These are phyloP conservation scores for Alternaria alternata DNA, from an alignment of 2,329 filamentous ascomycete genomes.

Conservation along the genomic window DNA sequence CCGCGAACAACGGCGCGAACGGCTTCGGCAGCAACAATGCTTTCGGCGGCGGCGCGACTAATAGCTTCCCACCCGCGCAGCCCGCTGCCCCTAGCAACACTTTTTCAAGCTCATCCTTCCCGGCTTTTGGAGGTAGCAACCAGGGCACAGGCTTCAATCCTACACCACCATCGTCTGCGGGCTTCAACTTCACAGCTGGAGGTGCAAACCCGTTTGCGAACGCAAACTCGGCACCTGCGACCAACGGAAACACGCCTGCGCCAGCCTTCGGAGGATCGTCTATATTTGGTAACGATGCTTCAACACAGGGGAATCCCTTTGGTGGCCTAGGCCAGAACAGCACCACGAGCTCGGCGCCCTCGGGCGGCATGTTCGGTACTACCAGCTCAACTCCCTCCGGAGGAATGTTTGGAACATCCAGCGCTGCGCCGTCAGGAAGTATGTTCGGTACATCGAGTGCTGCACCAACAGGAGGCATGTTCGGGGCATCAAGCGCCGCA, in stretches of 20 bases:
- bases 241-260: constrained; percentile 31
- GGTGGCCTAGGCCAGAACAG: constrained; percentile 29
- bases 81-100: constrained; percentile 31
- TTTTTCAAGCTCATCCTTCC: constrained; percentile 44
- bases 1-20: constrained; percentile 18
- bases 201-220: constrained; percentile 35
- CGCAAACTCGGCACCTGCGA: constrained; percentile 23
- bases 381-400: constrained; percentile 7
- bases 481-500: constrained; percentile 1
- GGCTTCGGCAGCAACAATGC: constrained; percentile 20
- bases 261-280: constrained; percentile 29
- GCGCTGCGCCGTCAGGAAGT: constrained; percentile 16
- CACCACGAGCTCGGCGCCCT: constrained; percentile 9
- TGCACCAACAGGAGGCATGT: constrained; percentile 5
- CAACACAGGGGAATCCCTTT: constrained; percentile 31
- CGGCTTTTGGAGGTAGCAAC: constrained; percentile 38
- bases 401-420: constrained; percentile 10
- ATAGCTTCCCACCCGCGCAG: constrained; percentile 45
- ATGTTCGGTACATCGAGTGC: constrained; percentile 16
- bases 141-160: constrained; percentile 35
- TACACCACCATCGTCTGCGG: constrained; percentile 29
- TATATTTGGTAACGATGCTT: constrained; percentile 22
- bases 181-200: constrained; percentile 41
- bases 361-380: constrained; percentile 9
- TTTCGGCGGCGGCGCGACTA: constrained; percentile 34